Base-by-base conservation (phyloP, 2,329 filamentous ascomycete genomes). In the Penicillium sp. region DNA sequence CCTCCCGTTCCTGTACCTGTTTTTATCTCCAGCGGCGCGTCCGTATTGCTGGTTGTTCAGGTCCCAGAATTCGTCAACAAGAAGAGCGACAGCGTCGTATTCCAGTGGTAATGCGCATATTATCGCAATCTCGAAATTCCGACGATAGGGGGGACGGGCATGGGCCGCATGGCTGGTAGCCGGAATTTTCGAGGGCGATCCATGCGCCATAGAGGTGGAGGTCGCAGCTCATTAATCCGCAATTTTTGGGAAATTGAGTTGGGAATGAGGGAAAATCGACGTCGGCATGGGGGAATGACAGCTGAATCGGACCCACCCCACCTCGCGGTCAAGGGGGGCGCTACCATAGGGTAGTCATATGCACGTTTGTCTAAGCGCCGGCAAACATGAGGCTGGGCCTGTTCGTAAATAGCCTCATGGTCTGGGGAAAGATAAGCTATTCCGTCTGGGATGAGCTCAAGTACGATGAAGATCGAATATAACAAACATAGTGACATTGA, bases 71-170 rank as follows among this genome's bases (percentile, higher is more conserved):
- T 60, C 39, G 43, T 71, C 68, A 31, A 70, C 60, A 23, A 64
- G 48, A 7, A 58, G 48, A 4, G 46, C 26, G 10, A 65, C 53
- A 5, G 67, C 67, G 36, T 67, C 60, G 23, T 59, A 58, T 49
- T 71, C 69, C 7, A 63, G 29, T 3, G 56, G 47, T 14, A 72
- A 56, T 2, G 70, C 70, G 37, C 70, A 71, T 24, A 73, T 61
- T 21, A 73, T 61, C 6, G 66, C 70, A 18, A 72, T 62, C 19
- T 62, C 57, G 45, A 71, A 71, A 16, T 54, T 40, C 5, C 31
- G 18, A 5, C 44, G 44, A 29, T 14, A 24, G 3, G 18, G 21
- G 19, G 51, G 51, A 9, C 51, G 33, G 16, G 36, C 7, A 21
- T 37, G 9, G 18, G 16, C 10, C 14, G 31, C 2, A 6, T 11